Evolutionary conservation across 495 filamentous ascomycete species (phyloP).

Genomic region (Neurospora cerealis): DNA sequence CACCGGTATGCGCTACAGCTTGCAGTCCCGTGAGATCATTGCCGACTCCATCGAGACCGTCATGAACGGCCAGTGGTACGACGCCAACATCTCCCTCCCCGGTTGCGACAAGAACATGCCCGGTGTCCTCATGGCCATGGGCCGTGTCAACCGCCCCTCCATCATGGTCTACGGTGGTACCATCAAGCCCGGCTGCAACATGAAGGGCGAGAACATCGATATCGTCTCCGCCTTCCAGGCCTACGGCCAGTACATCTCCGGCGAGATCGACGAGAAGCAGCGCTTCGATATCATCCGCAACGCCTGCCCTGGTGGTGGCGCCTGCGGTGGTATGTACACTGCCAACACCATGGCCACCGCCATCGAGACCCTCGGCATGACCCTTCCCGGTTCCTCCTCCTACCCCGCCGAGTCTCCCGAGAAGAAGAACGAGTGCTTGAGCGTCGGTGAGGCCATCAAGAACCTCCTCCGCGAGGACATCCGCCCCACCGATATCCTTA

Average conservation of each 20-base stretch:
- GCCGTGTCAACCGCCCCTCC: conserved; percentile 81
- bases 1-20: conserved; percentile 83
- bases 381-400: conserved; percentile 84
- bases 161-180: conserved; percentile 97
- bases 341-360: conserved; percentile 98
- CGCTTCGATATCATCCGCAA: conserved; percentile 91
- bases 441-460: conserved; percentile 77
- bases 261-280: conserved; percentile 82
- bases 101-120: conserved; percentile 99
- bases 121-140: conserved; percentile 96
- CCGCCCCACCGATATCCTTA: conserved; percentile 79
- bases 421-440: conserved; percentile 79
- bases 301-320: conserved; percentile 86
- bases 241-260: conserved; percentile 88
- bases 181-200: conserved; percentile 83
- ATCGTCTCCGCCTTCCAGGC: conserved; percentile 97
- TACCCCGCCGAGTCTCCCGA: conserved; percentile 79
- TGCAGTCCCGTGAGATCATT: conserved; percentile 92
- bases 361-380: conserved; percentile 96
- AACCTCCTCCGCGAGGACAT: conserved; percentile 82
- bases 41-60: conserved; percentile 98
- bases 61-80: conserved; percentile 98
- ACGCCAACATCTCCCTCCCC: conserved; percentile 96
- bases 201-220: conserved; percentile 71
- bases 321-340: conserved; percentile 98